Evolutionary conservation across 208 protist genomes (phyloP).

Genomic region (Acanthamoeba castellanii): DNA sequence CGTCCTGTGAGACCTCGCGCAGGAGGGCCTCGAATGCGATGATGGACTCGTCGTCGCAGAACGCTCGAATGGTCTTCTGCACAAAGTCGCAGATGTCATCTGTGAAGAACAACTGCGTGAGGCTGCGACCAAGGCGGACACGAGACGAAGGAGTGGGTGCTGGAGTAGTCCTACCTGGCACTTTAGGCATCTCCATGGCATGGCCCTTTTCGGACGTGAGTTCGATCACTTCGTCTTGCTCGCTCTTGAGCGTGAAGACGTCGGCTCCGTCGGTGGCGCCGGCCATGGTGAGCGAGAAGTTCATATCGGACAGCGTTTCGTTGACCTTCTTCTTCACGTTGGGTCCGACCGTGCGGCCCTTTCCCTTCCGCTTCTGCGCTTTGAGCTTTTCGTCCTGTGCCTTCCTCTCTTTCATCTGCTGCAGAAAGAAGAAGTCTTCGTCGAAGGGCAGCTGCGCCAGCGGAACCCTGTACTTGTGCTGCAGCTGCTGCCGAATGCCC

Average conservation of each 20-base stretch:
- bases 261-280: conserved; percentile 51
- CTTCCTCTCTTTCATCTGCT: conserved; percentile 53
- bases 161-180: not conserved
- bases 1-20: conserved; percentile 31
- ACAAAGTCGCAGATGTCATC: conserved; percentile 53
- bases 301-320: conserved; percentile 60
- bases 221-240: conserved; percentile 42
- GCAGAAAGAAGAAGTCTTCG: conserved; percentile 55
- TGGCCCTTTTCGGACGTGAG: conserved; percentile 2
- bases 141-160: not conserved
- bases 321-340: conserved; percentile 69
- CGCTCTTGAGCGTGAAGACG: conserved; percentile 45
- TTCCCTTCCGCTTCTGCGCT: conserved; percentile 37
- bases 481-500: conserved; percentile 54
- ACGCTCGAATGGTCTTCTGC: not conserved
- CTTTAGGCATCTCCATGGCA: conserved; percentile 24
- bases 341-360: conserved; percentile 2
- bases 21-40: conserved; percentile 58
- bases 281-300: conserved; percentile 41
- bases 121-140: not conserved
- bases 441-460: conserved; percentile 67
- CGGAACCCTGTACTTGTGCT: conserved; percentile 40
- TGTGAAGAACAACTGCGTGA: not conserved
- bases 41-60: conserved; percentile 70
- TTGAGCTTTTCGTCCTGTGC: conserved; percentile 8